Evolutionary conservation across 495 filamentous ascomycete species (phyloP).

Genomic region (Neurospora cerealis): DNA sequence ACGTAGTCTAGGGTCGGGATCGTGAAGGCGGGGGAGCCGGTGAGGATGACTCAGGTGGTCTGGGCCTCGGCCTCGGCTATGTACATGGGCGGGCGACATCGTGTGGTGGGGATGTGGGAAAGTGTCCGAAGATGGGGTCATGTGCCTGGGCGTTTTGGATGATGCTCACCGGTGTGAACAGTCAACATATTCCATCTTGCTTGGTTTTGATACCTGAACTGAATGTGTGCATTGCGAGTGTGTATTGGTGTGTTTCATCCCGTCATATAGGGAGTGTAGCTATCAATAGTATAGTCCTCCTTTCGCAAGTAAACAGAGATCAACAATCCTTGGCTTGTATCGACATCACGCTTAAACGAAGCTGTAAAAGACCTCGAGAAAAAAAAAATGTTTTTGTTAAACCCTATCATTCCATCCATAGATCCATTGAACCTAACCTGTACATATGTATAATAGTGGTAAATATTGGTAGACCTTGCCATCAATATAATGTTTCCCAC

Average conservation of each 20-base stretch:
- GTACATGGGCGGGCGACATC: neutral
- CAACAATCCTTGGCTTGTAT: neutral
- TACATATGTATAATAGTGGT: neutral
- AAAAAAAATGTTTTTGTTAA: neutral
- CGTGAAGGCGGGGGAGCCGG: neutral
- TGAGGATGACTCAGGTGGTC: neutral
- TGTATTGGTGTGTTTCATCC: neutral
- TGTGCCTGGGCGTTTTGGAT: neutral
- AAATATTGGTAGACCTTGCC: neutral
- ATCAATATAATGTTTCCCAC: neutral
- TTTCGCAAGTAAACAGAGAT: neutral
- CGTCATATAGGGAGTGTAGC: neutral
- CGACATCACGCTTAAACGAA: neutral
- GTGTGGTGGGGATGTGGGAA: neutral
- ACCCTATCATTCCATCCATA: neutral
- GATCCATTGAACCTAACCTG: neutral
- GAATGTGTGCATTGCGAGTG: no score
- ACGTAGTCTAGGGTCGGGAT: neutral
- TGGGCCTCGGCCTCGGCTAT: neutral
- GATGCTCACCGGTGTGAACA: neutral
- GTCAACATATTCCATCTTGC: no score
- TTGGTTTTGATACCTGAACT: no score
- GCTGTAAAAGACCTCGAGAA: neutral
- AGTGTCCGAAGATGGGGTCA: neutral
- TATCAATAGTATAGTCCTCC: neutral